Evolutionary conservation across 306 rosid genomes (phyloP).

Genomic region (Gastrolobium bilobum): DNA sequence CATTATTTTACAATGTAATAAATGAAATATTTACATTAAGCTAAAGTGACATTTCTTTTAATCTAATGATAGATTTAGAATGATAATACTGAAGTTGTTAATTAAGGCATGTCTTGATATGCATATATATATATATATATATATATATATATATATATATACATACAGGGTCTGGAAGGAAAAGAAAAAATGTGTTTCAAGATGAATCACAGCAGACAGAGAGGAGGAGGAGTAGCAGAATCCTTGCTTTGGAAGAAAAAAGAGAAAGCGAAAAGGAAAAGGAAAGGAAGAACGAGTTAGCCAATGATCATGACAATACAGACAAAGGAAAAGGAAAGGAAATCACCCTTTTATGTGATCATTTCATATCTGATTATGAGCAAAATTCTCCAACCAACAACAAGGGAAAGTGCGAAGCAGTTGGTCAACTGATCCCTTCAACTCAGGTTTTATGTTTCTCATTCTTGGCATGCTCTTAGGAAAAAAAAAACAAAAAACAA

Average conservation of each 20-base stretch:
- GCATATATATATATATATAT: no score
- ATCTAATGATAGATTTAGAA: no score
- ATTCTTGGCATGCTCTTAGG: no score
- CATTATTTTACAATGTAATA: no score
- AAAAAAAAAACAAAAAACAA: no score
- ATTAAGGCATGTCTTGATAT: background rate
- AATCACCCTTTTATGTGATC: background rate
- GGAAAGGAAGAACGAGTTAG: background rate
- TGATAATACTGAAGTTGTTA: no score
- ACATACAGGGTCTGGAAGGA: background rate
- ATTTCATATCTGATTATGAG: background rate
- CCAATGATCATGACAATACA: background rate
- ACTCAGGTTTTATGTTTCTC: slow-evolving; percentile 25
- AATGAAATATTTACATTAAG: no score
- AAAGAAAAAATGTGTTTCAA: background rate
- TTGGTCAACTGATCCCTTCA: slow-evolving; percentile 8
- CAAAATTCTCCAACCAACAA: slow-evolving; percentile 1
- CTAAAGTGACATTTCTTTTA: no score
- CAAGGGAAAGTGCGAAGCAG: slow-evolving; percentile 17
- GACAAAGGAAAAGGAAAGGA: slow-evolving; percentile 11
- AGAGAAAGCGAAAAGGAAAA: background rate
- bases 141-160: no score
- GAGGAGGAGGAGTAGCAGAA: slow-evolving; percentile 38
- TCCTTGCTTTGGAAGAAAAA: background rate
- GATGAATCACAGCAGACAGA: background rate